phyloP scores from a whole-genome alignment of 2,329 filamentous ascomycete genomes.

The Drechmeria coniospora region DNA sequence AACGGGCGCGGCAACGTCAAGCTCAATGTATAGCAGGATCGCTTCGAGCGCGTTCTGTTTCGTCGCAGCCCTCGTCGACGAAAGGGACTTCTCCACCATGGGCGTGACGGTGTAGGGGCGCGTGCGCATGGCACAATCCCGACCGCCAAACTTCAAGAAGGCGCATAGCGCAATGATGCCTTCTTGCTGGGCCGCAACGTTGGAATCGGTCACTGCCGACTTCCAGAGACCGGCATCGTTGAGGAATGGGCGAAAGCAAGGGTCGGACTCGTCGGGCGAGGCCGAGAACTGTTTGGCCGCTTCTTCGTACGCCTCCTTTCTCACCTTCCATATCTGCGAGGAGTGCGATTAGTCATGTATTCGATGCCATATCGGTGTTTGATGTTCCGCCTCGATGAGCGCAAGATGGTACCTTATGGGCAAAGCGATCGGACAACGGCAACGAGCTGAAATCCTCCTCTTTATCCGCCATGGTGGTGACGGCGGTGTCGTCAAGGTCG shows the following conservation, averaged over 20 bases:
- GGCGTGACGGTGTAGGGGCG: slow-evolving; percentile 58
- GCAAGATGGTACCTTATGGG: slow-evolving; percentile 76
- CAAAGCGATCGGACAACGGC: slow-evolving; percentile 64
- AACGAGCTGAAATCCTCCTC: slow-evolving; percentile 74
- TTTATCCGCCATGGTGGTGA: slow-evolving; percentile 53
- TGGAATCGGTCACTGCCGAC: slow-evolving; percentile 79
- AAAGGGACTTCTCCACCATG: slow-evolving; percentile 81
- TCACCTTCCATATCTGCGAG: slow-evolving; percentile 76
- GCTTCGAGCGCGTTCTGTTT: slow-evolving; percentile 81
- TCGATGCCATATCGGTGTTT: slow-evolving; percentile 1
- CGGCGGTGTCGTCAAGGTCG: slow-evolving; percentile 5
- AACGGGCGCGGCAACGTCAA: slow-evolving; percentile 72
- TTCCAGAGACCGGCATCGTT: slow-evolving; percentile 83
- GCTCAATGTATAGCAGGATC: slow-evolving; percentile 73
- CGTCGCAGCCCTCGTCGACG: slow-evolving; percentile 73
- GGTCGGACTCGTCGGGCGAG: slow-evolving; percentile 71
- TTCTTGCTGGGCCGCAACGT: slow-evolving; percentile 92
- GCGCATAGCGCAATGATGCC: slow-evolving; percentile 76
- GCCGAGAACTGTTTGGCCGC: slow-evolving; percentile 74
- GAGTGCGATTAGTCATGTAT: too few relatives aligned
- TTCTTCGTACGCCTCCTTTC: slow-evolving; percentile 89
- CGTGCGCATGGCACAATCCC: slow-evolving; percentile 64
- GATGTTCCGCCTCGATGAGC: background rate
- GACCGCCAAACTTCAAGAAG: slow-evolving; percentile 81
- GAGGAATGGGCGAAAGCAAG: slow-evolving; percentile 75